These are phyloP conservation scores for Deuterostichococcus epilithicus DNA, from an alignment of 139 green algal species.

Conservation along the genomic window DNA sequence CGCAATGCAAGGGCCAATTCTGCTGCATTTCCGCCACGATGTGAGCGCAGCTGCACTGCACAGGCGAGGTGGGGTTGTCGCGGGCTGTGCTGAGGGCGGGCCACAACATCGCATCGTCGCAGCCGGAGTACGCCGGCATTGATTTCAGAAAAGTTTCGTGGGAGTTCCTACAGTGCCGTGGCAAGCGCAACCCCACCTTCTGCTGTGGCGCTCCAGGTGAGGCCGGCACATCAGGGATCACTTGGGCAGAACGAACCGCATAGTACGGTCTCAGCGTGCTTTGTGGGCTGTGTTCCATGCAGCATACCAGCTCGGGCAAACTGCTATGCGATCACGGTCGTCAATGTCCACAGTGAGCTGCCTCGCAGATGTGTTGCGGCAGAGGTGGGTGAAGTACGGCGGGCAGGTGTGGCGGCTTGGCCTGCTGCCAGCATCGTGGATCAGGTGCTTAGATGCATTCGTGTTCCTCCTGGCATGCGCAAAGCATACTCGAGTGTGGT, in stretches of 20 bases:
- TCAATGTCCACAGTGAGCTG: neutral
- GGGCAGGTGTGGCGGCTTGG: conserved; percentile 9
- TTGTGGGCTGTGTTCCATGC: neutral
- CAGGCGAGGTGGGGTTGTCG: conserved; percentile 11
- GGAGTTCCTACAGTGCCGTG: conserved; percentile 1
- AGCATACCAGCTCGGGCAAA: neutral
- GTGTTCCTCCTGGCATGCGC: neutral
- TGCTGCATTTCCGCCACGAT: too few relatives aligned
- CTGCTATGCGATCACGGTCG: neutral
- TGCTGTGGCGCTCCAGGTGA: conserved; percentile 16
- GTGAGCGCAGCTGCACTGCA: too few relatives aligned
- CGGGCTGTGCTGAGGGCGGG: conserved; percentile 5
- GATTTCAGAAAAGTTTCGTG: conserved; percentile 7
- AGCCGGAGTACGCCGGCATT: conserved; percentile 18
- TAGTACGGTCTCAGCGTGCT: neutral
- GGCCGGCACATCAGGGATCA: neutral
- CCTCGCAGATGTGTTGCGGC: conserved; percentile 12
- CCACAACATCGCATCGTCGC: conserved; percentile 16
- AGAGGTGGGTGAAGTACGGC: conserved; percentile 22
- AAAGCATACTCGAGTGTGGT: neutral
- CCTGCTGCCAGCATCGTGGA: neutral
- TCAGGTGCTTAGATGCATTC: conserved; percentile 3
- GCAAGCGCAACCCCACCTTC: conserved; percentile 15
- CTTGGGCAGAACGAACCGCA: neutral
- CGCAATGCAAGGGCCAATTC: too few relatives aligned